A percentile compares a stretch with the other conserved stretches of the same genome.
These are phyloP conservation scores for Fusarium sp. DNA, from an alignment of 2,329 filamentous ascomycete species.

Conservation along the genomic window DNA sequence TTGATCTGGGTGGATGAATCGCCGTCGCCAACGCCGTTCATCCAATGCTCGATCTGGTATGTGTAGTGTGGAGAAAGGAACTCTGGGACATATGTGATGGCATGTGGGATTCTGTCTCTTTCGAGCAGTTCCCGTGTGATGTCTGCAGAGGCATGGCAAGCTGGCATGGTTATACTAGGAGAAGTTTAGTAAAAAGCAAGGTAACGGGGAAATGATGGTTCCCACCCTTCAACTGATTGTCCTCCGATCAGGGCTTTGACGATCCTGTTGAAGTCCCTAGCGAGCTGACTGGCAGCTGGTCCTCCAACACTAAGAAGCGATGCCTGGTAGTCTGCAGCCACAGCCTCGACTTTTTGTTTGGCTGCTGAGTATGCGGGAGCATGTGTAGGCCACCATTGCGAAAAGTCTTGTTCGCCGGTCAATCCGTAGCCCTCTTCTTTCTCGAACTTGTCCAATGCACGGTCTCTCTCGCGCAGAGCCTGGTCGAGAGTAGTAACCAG, in stretches of 20 bases:
- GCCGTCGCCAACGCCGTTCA: conserved; percentile 36
- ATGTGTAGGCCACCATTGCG: conserved; percentile 33
- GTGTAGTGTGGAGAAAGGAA: conserved; percentile 30
- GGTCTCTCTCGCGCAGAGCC: conserved; percentile 26
- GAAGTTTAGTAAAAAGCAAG: not conserved
- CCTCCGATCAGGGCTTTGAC: conserved; percentile 30
- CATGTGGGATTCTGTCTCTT: conserved; percentile 32
- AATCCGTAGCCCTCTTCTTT: conserved; percentile 27
- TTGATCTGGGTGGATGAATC: conserved; percentile 30
- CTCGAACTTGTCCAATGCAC: conserved; percentile 27
- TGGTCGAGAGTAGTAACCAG: conserved; percentile 23
- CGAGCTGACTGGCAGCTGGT: conserved; percentile 11
- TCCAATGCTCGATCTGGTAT: conserved; percentile 34
- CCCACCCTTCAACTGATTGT: conserved; percentile 25
- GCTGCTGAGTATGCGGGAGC: conserved; percentile 28
- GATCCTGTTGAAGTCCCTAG: conserved; percentile 24
- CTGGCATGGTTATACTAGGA: conserved; percentile 35
- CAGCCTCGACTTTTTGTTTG: conserved; percentile 29
- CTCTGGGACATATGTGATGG: conserved; percentile 37
- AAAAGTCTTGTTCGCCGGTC: conserved; percentile 30
- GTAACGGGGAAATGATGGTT: accelerated
- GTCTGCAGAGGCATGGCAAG: conserved; percentile 37
- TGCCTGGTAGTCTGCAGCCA: conserved; percentile 23
- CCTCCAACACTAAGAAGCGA: conserved; percentile 18
- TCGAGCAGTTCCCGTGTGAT: conserved; percentile 28